These are phyloP conservation scores for Botryotinia calthae DNA, from an alignment of 2,329 filamentous ascomycete genomes.

Conservation along the genomic window DNA sequence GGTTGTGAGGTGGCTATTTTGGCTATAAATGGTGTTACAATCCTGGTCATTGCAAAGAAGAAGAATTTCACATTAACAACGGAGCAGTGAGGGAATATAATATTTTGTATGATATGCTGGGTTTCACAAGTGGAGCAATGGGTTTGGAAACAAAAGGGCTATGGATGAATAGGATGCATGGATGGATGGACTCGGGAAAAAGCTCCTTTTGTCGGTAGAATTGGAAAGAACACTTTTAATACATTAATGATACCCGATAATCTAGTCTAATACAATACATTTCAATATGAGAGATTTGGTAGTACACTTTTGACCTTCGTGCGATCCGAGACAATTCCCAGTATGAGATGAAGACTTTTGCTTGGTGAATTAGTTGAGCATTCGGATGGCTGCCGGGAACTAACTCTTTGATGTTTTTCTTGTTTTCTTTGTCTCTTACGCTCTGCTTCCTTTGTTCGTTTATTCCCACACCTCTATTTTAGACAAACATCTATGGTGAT, in stretches of 20 bases:
- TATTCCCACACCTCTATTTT: background rate
- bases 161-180: background rate
- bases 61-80: background rate
- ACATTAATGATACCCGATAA: constrained; percentile 19
- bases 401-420: background rate
- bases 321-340: background rate
- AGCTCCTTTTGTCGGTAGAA: background rate
- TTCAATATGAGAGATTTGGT: background rate
- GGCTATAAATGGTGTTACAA: constrained; percentile 11
- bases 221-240: constrained; percentile 19
- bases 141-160: constrained; percentile 8
- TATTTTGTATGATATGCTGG: background rate
- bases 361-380: background rate
- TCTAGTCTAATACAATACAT: constrained; percentile 12
- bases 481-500: background rate
- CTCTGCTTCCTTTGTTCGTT: background rate
- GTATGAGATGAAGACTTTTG: background rate
- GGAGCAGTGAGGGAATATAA: background rate
- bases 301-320: background rate
- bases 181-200: background rate
- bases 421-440: background rate
- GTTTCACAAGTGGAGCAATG: background rate
- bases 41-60: background rate
- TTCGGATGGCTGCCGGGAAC: background rate
- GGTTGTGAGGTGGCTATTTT: constrained; percentile 77